Percentiles rank a stretch among this genome's conserved stretches.
These are phyloP conservation scores for Amanita exitialis DNA, from an alignment of 768 basidiomycete species.

Conservation along the genomic window DNA sequence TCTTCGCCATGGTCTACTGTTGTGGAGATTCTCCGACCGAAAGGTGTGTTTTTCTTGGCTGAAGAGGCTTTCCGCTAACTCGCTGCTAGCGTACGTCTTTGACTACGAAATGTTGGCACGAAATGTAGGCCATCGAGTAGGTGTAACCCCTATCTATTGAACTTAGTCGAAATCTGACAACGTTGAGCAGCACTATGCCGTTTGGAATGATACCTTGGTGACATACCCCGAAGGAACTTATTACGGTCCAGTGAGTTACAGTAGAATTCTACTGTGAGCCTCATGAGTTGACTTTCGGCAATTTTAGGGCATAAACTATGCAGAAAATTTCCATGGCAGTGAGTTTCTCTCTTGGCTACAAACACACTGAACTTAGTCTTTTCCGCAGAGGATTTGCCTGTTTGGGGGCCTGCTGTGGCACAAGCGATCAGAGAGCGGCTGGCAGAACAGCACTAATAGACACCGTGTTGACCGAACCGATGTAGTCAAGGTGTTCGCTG, in stretches of 20 bases:
- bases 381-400: slow-evolving; percentile 36
- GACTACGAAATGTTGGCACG: slow-evolving; percentile 32
- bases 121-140: slow-evolving; percentile 30
- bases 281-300: slow-evolving; percentile 29
- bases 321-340: slow-evolving; percentile 15
- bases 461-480: neutral
- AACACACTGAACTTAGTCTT: neutral
- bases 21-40: slow-evolving; percentile 59
- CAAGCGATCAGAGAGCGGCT: slow-evolving; percentile 50
- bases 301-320: slow-evolving; percentile 12
- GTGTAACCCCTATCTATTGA: slow-evolving; percentile 1
- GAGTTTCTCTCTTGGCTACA: slow-evolving; percentile 6
- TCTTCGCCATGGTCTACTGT: slow-evolving; percentile 50
- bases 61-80: neutral
- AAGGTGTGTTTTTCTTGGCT: slow-evolving; percentile 22
- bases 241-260: slow-evolving; percentile 15
- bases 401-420: slow-evolving; percentile 47
- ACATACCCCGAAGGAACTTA: slow-evolving; percentile 21
- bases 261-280: neutral
- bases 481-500: neutral
- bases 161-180: neutral
- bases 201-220: slow-evolving; percentile 56
- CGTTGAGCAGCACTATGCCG: slow-evolving; percentile 37
- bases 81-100: slow-evolving; percentile 22
- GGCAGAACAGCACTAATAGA: slow-evolving; percentile 12